phyloP scores from a whole-genome alignment of 73 alveolate species.

The Strombidium stylifer region DNA sequence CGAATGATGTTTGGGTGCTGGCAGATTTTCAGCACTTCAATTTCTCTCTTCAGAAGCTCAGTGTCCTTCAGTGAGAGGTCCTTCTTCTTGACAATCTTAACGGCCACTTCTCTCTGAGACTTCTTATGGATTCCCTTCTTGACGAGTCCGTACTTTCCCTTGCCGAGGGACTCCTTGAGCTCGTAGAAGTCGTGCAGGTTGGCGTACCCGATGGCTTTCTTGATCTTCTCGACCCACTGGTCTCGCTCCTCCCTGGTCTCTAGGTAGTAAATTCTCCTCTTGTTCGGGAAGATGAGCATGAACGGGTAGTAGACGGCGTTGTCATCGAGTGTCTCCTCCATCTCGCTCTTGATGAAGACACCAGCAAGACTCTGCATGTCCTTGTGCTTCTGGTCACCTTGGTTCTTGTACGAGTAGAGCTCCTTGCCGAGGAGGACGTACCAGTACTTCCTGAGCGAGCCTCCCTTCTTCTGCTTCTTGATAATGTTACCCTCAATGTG shows the following conservation, averaged over 20 bases:
- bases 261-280: slow-evolving; percentile 51
- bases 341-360: slow-evolving; percentile 42
- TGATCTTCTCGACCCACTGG: slow-evolving; percentile 46
- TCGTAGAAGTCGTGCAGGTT: slow-evolving; percentile 72
- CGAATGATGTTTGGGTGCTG: slow-evolving; percentile 86
- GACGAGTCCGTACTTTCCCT: slow-evolving; percentile 88
- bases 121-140: slow-evolving; percentile 75
- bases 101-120: slow-evolving; percentile 69
- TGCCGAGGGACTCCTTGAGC: slow-evolving; percentile 72
- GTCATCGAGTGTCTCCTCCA: slow-evolving; percentile 34
- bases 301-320: slow-evolving; percentile 39
- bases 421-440: slow-evolving; percentile 42
- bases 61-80: slow-evolving; percentile 30
- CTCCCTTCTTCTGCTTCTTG: slow-evolving; percentile 42
- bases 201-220: slow-evolving; percentile 67
- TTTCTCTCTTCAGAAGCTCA: slow-evolving; percentile 67
- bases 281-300: slow-evolving; percentile 45
- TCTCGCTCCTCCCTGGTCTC: slow-evolving; percentile 24
- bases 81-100: slow-evolving; percentile 49
- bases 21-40: slow-evolving; percentile 86
- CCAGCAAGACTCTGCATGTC: slow-evolving; percentile 49
- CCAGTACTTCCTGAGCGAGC: slow-evolving; percentile 41
- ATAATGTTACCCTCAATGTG: slow-evolving; percentile 38
- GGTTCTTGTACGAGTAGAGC: slow-evolving; percentile 43
- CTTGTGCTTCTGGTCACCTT: slow-evolving; percentile 54